Percentiles rank a stretch among this genome's conserved stretches.
These are phyloP conservation scores for Cyberlindnera japonica DNA, from an alignment of 805 yeast species.

Conservation along the genomic window DNA sequence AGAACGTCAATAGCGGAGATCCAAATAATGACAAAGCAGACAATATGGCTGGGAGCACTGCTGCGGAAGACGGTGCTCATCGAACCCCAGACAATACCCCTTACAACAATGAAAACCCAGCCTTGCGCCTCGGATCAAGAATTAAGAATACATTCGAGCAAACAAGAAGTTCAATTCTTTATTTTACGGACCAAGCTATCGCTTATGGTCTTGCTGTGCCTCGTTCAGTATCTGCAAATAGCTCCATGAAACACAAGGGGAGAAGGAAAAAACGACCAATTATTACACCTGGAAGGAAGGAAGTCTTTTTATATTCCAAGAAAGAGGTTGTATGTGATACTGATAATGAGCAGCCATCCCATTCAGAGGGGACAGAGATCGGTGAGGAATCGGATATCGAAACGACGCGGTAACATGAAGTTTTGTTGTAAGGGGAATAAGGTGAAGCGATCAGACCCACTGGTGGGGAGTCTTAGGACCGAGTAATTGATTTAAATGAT, in stretches of 20 bases:
- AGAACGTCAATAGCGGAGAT: slow-evolving; percentile 9
- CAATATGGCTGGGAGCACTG: slow-evolving; percentile 8
- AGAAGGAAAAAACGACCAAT: slow-evolving; percentile 24
- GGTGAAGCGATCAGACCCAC: too few species aligned
- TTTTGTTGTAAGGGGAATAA: too few species aligned
- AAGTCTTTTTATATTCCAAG: slow-evolving; percentile 41
- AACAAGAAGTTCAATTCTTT: slow-evolving; percentile 38
- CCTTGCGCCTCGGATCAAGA: background rate
- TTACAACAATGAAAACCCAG: background rate
- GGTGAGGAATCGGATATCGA: background rate
- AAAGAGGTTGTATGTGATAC: slow-evolving; percentile 40
- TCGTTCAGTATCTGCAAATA: slow-evolving; percentile 38
- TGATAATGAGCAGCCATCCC: slow-evolving; percentile 22
- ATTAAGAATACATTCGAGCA: slow-evolving; percentile 25
- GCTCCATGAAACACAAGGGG: slow-evolving; percentile 18
- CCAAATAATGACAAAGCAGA: slow-evolving; percentile 7
- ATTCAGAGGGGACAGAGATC: background rate
- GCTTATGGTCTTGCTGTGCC: slow-evolving; percentile 58
- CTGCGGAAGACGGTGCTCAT: slow-evolving; percentile 3
- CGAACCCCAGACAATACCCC: background rate
- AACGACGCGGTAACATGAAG: background rate
- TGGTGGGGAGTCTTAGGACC: too few species aligned
- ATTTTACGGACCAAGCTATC: slow-evolving; percentile 50
- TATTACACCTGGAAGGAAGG: slow-evolving; percentile 28
- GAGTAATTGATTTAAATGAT: too few species aligned